Base-by-base conservation (phyloP, 257 asterid genomes). In the Ballota nigra region DNA sequence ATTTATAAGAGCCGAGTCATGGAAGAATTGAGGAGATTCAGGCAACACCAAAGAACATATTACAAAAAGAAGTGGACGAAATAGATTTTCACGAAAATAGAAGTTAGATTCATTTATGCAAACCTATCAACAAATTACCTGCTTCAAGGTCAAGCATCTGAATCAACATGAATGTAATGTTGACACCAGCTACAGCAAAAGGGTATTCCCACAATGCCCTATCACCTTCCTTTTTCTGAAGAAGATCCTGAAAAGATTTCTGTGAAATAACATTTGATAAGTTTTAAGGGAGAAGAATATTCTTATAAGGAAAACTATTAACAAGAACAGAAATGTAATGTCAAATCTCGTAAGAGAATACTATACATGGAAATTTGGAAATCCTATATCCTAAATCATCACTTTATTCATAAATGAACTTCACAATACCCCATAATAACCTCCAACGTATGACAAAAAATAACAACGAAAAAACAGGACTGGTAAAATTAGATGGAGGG, bases 111-210 rank as follows among this genome's bases (percentile, higher is more conserved):
- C 24, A 41, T 15, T 70, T 63, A 34, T 71, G 61, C 75, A 63
- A 57, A 69, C 26, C 24, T 68, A 43, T 59, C 73, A 68, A 63
- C 13, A 58, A 66, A 26, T 55, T 77, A 92, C 99, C 92, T 80
- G 99, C 96, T 88, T 89, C 99, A 73, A 92, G 90, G 82, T 95
- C 99, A 75, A 95, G 98, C 96, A 95, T 95, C 90, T 95, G 99
- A 79, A 92, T 95, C 66, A 95, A 92, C 99, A 95, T 95, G 82
- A 92, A 95, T 51, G 98, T 90, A 84, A 95, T 90, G 83, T 92
- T 95, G 74, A 95, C 99, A 62, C 98, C 99, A 71, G 98, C 99
- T 61, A 95, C 98, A 79, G 99, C 99, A 79, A 95, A 95, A 34
- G 99, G 99, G 79, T 95, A 95, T 75, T 95, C 99, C 99, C 99